Evolutionary conservation across 2,329 filamentous ascomycete genomes (phyloP), one percentile per base, ranked within the genome.

Genomic region (Didymella keratinophila): DNA sequence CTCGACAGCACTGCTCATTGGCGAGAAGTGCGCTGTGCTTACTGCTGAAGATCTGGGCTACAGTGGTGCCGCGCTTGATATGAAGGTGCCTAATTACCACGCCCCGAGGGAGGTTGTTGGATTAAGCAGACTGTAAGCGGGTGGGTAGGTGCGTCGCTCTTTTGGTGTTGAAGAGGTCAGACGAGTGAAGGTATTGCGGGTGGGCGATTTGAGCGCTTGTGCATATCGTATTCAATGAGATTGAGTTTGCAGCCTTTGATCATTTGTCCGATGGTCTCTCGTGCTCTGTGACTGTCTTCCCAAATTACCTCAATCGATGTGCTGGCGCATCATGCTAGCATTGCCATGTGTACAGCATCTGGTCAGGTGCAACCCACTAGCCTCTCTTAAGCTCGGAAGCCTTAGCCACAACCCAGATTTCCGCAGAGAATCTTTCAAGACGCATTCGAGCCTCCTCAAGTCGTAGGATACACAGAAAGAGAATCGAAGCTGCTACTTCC

Each of bases 1-100:
- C 74, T 84, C 86, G 62, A 91, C 89, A 34, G 89, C 90, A 5
- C 82, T 92, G 10, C 81, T 92, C 48, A 91, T 92, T 60, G 89
- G 89, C 37, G 89, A 92, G 81, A 92, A 92, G 81, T 87, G 84
- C 50, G 87, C 89, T 2, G 79, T 89, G 59, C 83, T 93, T 21
- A 83, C 86, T 1, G 90, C 84, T 9, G 90, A 93, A 76, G 90
- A 93, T 64, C 78, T 93, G 18, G 90, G 88, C 3, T 92, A 93
- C 77, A 87, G 84, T 34, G 90, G 90, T 28, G 81, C 82, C 28
- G 89, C 87, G 10, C 80, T 94, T 61, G 87, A 92, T 41, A 94
- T 94, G 91, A 89, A 87, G 78, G 89, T 84, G n/a, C 81, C 81
- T 2, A 75, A 73, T 1, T 83, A 83, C 61, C 79, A 82, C 63